phyloP scores from a whole-genome alignment of 2,329 filamentous ascomycete genomes.

The Fusarium sp. region DNA sequence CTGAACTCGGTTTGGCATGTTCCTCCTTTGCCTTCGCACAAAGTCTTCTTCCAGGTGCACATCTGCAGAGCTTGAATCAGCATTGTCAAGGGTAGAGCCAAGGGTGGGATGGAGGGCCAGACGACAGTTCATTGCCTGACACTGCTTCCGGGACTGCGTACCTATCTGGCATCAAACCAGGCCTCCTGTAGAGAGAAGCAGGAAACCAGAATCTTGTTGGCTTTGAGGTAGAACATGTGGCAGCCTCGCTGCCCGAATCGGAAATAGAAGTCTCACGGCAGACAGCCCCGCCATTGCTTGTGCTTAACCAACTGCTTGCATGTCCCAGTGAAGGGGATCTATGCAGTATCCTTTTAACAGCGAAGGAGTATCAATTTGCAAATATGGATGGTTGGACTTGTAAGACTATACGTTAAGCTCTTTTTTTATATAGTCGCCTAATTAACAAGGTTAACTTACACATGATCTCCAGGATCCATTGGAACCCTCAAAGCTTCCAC shows the following conservation, averaged over 20 bases:
- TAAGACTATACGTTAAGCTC: background rate
- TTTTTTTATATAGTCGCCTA: background rate
- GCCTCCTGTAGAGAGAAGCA: background rate
- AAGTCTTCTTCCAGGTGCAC: constrained; percentile 1
- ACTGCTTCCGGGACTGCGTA: background rate
- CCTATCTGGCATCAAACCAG: background rate
- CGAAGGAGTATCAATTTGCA: too few species aligned
- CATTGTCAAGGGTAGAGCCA: background rate
- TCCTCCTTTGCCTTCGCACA: background rate
- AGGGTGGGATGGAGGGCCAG: background rate
- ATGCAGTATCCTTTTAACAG: too few species aligned
- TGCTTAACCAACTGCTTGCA: background rate
- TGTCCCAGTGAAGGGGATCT: background rate
- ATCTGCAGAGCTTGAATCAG: background rate
- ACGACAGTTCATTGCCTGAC: background rate
- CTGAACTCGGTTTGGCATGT: background rate
- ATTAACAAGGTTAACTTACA: background rate
- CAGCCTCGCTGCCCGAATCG: background rate
- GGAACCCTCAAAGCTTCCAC: background rate
- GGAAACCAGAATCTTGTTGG: background rate
- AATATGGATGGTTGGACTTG: background rate
- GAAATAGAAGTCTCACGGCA: background rate
- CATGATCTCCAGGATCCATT: background rate
- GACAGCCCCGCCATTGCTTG: background rate
- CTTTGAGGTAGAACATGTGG: background rate